phyloP scores from a whole-genome alignment of 2,329 filamentous ascomycete genomes.

The Ophiocordyceps camponoti-saundersi region DNA sequence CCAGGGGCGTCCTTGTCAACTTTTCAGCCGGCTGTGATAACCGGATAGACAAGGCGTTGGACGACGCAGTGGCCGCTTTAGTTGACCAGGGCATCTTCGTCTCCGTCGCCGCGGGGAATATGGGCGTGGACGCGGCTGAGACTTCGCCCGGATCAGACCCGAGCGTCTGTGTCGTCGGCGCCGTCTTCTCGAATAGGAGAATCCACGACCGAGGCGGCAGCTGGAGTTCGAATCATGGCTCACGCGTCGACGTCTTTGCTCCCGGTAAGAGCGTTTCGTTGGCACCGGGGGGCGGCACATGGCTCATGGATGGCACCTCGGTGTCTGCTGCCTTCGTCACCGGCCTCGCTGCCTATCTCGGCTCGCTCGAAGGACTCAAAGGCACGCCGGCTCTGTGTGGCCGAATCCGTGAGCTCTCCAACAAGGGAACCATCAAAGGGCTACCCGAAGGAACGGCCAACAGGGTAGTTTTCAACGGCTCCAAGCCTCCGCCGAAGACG shows the following conservation, averaged over 20 bases:
- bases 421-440: constrained; percentile 19
- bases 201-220: constrained; percentile 7
- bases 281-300: constrained; percentile 5
- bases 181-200: constrained; percentile 3
- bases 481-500: neutral
- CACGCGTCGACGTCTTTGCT: constrained; percentile 19
- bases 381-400: constrained; percentile 26
- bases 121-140: constrained; percentile 18
- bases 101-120: constrained; percentile 25
- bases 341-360: constrained; percentile 1
- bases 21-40: constrained; percentile 19
- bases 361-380: constrained; percentile 4
- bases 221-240: constrained; percentile 25
- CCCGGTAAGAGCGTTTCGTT: constrained; percentile 21
- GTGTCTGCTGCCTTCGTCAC: neutral
- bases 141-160: constrained; percentile 24
- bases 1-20: constrained; percentile 19
- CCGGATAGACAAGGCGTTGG: constrained; percentile 12
- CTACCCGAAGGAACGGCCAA: constrained; percentile 26
- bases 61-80: constrained; percentile 19
- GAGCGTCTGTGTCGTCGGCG: constrained; percentile 27
- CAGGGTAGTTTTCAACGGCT: constrained; percentile 34
- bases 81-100: constrained; percentile 19
- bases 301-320: neutral
- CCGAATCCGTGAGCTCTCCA: constrained; percentile 25